Evolutionary conservation across 116 monocot species (phyloP).

Genomic region (Trichopus zeylanicus): DNA sequence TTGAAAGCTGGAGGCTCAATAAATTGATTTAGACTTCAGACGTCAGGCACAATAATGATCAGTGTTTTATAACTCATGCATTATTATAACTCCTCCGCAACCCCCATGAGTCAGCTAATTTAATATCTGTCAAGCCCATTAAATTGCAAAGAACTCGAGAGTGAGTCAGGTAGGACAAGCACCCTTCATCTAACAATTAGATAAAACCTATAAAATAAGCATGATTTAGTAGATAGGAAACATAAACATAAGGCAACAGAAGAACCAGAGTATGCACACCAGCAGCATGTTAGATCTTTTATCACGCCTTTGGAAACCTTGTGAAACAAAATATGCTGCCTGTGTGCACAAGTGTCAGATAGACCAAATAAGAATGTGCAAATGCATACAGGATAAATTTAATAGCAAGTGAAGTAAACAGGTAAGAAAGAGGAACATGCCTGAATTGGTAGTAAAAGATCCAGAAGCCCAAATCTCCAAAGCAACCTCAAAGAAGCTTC

Average conservation of each 20-base stretch:
- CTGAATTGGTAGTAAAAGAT: conserved; percentile 92
- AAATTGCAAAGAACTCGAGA: too few relatives aligned
- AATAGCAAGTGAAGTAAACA: neutral
- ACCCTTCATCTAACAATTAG: too few relatives aligned
- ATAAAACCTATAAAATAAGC: neutral
- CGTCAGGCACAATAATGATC: too few relatives aligned
- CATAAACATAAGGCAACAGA: neutral
- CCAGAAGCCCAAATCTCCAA: conserved; percentile 92
- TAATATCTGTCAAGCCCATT: too few relatives aligned
- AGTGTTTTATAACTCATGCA: too few relatives aligned
- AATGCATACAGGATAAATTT: conserved; percentile 6
- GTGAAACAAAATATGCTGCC: conserved; percentile 96
- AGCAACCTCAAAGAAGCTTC: conserved; percentile 88
- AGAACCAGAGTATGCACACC: conserved; percentile 31
- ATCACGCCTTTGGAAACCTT: conserved; percentile 81
- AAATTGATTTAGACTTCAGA: too few relatives aligned
- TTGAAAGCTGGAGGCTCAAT: too few relatives aligned
- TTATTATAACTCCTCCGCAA: too few relatives aligned
- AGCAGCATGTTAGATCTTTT: conserved; percentile 80
- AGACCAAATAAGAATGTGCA: conserved; percentile 14
- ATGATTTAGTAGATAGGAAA: neutral
- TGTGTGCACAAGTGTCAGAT: conserved; percentile 23
- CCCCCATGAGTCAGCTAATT: too few relatives aligned
- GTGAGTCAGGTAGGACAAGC: too few relatives aligned
- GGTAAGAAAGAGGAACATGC: conserved; percentile 20